Evolutionary conservation across 108 stramenopile genomes (phyloP).

Genomic region (Nitzschia sp.): DNA sequence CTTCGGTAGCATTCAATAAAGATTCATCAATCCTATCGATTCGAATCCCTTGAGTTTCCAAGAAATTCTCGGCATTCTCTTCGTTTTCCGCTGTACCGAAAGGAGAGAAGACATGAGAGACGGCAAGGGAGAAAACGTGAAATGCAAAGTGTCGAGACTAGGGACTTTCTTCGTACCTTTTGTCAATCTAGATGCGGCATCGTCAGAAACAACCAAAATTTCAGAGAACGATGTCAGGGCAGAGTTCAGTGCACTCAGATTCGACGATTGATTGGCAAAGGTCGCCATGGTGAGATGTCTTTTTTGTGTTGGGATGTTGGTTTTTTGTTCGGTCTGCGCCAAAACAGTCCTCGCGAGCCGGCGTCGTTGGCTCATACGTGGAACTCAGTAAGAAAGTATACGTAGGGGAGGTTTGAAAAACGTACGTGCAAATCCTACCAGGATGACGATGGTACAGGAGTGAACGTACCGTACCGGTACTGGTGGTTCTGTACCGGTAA

Average conservation of each 20-base stretch:
- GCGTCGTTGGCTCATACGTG: not conserved
- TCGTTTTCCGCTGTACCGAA: slow-evolving; percentile 1
- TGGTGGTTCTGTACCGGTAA: too few species aligned
- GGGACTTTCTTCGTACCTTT: slow-evolving; percentile 12
- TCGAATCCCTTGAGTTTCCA: slow-evolving; percentile 13
- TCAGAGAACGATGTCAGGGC: not conserved
- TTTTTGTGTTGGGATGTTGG: not conserved
- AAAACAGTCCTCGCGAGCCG: not conserved
- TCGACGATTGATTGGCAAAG: slow-evolving; percentile 36
- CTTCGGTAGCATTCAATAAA: slow-evolving; percentile 23
- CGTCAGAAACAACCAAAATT: not conserved
- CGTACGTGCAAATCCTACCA: too few species aligned
- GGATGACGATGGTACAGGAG: too few species aligned
- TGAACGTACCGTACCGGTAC: too few species aligned
- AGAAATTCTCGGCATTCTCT: slow-evolving; percentile 7
- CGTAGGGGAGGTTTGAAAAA: too few species aligned
- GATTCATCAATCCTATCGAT: slow-evolving; percentile 17
- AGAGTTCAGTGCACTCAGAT: slow-evolving; percentile 31
- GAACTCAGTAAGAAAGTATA: not conserved
- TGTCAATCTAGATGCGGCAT: not conserved
- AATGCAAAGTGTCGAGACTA: too few species aligned
- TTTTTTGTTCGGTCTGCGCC: not conserved
- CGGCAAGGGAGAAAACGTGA: too few species aligned
- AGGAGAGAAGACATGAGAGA: too few species aligned
- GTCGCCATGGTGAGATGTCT: slow-evolving; percentile 21